Base-by-base conservation (phyloP, 257 asterid species). In the Scutellaria baicalensis region DNA sequence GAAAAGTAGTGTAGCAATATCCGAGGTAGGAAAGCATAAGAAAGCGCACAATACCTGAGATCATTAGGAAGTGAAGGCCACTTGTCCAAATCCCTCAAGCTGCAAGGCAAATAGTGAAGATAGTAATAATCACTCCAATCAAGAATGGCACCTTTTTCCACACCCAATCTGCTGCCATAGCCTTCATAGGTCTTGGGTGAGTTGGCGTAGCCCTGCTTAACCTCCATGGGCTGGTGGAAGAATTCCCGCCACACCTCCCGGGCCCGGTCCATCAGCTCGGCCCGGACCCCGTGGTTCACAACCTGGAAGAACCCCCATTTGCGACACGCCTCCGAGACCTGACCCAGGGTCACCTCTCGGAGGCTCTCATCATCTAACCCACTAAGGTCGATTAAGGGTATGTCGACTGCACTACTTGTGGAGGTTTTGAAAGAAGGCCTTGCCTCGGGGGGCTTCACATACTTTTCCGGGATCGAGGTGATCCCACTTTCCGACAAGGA, bases 111-210 rank as follows among this genome's bases (percentile, higher is more conserved):
- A 35, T 76, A 88, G 59, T 93, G 96, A 66, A 93, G 97, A 59
- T 5, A 93, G 52, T 88, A 93, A 50, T 93, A 93, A 58, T 93
- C 98, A 18, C 98, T 87, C 98, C 98, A 93, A 65, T 93, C 98
- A 50, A 93, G 96, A 55, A 77, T 31, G 55, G 92, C 98, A 27
- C 90, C 98, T 57, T 88, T 93, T 77, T 93, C 86, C 3, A 88
- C 74, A 0, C 97, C 98, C 0, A 93, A 76, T 0, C 98, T 76
- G 68, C 97, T 93, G 0, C 98, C 98, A 36, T 93, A 93, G 2
- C 98, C 98, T 64, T 90, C 98, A 16, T 91, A 91, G 14, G 97
- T 91, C 55, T 43, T 71, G 0, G 97, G 97, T 0, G 89, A 79
- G 57, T 89, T 91, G 1, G 95, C 93, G 14, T 91, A 87, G 13